A percentile compares a stretch with the other conserved stretches of the same genome.
phyloP scores from a whole-genome alignment of 805 yeast genomes.

The Wickerhamomyces bovis region DNA sequence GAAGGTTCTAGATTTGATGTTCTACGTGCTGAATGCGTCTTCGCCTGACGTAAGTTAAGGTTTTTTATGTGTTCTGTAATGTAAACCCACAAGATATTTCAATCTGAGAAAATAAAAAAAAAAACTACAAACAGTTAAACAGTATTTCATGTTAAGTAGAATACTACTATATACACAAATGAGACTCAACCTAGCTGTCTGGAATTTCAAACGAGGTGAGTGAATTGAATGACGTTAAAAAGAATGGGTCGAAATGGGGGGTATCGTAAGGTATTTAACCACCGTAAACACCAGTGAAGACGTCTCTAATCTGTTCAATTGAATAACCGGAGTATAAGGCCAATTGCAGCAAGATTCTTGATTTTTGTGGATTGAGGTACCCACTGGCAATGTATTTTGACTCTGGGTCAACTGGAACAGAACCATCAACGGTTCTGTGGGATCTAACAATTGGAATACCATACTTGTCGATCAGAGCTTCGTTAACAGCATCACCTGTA shows the following conservation, averaged over 20 bases:
- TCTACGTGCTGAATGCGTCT: too few species aligned
- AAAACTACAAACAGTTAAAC: too few species aligned
- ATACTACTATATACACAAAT: too few species aligned
- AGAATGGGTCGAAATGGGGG: not conserved
- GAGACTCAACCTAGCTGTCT: too few species aligned
- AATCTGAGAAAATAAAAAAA: too few species aligned
- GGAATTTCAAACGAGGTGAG: too few species aligned
- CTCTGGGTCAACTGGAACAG: conserved; percentile 48
- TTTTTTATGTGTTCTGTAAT: too few species aligned
- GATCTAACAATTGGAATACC: conserved; percentile 52
- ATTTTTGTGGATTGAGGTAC: conserved; percentile 58
- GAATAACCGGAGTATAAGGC: conserved; percentile 35
- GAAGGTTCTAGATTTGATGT: too few species aligned
- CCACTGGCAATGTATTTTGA: conserved; percentile 50
- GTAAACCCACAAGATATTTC: too few species aligned
- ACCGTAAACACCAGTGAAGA: conserved; percentile 37
- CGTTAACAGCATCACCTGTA: conserved; percentile 41
- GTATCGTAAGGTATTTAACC: conserved; percentile 14
- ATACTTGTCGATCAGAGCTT: conserved; percentile 28
- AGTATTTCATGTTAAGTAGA: too few species aligned
- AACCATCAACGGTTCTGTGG: conserved; percentile 61
- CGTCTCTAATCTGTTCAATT: conserved; percentile 27
- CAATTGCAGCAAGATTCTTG: conserved; percentile 51
- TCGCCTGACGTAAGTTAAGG: too few species aligned
- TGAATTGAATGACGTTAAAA: not conserved